Conservation (phyloP, 495 filamentous ascomycete genomes). For the Penicillium turbatum region DNA sequence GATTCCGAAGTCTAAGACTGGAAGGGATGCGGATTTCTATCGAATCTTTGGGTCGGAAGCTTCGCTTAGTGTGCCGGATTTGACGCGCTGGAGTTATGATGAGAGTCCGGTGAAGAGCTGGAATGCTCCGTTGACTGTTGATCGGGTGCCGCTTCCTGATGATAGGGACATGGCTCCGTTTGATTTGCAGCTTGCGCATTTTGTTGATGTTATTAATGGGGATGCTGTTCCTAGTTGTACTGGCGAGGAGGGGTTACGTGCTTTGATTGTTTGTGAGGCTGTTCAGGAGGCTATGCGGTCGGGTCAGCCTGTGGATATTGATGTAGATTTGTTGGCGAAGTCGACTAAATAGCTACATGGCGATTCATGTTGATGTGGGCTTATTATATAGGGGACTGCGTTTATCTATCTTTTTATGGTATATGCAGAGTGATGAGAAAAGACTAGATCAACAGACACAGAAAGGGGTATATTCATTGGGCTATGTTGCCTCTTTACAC, state of each 20-base stretch:
- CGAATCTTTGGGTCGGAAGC: slow-evolving; percentile 53
- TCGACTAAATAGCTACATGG: slow-evolving; percentile 1
- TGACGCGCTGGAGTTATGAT: slow-evolving; percentile 52
- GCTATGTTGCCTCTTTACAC: neutral
- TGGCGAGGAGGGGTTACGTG: slow-evolving; percentile 42
- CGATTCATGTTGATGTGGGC: neutral
- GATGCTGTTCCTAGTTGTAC: slow-evolving; percentile 41
- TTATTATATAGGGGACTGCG: neutral
- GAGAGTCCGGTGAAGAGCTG: slow-evolving; percentile 30
- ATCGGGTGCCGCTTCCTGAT: slow-evolving; percentile 35
- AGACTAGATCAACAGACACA: neutral
- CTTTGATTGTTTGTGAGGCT: slow-evolving; percentile 44
- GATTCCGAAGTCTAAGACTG: slow-evolving; percentile 36
- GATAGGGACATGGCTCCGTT: slow-evolving; percentile 39
- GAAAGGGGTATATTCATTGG: slow-evolving; percentile 1
- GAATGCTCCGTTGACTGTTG: slow-evolving; percentile 25
- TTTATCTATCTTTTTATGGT: neutral
- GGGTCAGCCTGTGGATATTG: slow-evolving; percentile 35
- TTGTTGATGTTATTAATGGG: slow-evolving; percentile 49
- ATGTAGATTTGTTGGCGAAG: slow-evolving; percentile 18
- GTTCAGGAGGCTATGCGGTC: slow-evolving; percentile 36
- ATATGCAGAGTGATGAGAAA: neutral
- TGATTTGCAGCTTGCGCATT: slow-evolving; percentile 53
- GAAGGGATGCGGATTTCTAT: slow-evolving; percentile 44
- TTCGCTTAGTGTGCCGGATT: slow-evolving; percentile 53